Percentiles rank a stretch among this genome's conserved stretches.
Evolutionary conservation across 139 green algal species (phyloP).

Genomic region (Mesotaenium endlicherianum): DNA sequence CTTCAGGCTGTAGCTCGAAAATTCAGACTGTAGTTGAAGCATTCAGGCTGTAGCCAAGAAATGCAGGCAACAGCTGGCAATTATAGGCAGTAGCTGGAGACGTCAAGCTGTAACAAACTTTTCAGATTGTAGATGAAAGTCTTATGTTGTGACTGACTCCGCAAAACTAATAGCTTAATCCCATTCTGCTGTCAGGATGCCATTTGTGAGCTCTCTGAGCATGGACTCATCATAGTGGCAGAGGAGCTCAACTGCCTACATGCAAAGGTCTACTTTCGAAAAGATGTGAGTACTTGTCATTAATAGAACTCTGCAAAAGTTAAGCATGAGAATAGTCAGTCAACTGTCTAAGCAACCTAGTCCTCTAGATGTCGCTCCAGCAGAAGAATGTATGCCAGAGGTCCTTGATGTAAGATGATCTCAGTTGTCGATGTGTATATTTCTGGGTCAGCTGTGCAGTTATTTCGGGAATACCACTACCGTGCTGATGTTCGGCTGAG

Average conservation of each 20-base stretch:
- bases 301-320: no score
- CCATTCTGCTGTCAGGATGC: slow-evolving; percentile 28
- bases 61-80: background rate
- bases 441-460: no score
- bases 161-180: no score
- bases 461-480: slow-evolving; percentile 44
- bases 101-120: background rate
- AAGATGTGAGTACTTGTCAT: slow-evolving; percentile 19
- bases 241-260: slow-evolving; percentile 47
- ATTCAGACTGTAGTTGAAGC: background rate
- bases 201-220: slow-evolving; percentile 44
- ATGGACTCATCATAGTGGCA: slow-evolving; percentile 36
- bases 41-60: background rate
- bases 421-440: no score
- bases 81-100: background rate
- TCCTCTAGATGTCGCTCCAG: no score
- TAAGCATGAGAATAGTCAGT: no score
- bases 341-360: no score
- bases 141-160: background rate
- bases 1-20: background rate
- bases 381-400: no score
- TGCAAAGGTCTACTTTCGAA: slow-evolving; percentile 44
- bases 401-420: no score
- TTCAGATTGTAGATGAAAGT: background rate
- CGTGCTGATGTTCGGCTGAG: background rate